Conservation (phyloP, 352 stramenopile genomes). For the Globisporangium nunn region DNA sequence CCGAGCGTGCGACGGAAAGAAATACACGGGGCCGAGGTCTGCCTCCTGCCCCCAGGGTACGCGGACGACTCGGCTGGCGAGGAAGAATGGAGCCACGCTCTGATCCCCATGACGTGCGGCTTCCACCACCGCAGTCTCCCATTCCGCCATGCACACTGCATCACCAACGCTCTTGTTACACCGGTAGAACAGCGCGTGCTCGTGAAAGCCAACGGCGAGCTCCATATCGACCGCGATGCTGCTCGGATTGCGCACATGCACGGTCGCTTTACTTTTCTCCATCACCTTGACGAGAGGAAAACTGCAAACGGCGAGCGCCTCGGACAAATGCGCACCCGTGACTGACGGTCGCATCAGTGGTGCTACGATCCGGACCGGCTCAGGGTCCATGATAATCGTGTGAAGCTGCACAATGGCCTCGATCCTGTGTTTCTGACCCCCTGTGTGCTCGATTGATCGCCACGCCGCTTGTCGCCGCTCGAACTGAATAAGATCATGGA, state of each 20-base stretch:
- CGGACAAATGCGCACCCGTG: constrained; percentile 8
- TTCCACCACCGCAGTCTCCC: constrained; percentile 10
- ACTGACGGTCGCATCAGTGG: constrained; percentile 28
- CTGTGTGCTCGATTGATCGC: constrained; percentile 7
- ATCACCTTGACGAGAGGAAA: constrained; percentile 41
- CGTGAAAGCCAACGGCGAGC: constrained; percentile 24
- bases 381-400: constrained; percentile 28
- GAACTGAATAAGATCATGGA: constrained; percentile 24
- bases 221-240: constrained; percentile 44
- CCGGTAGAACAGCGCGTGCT: constrained; percentile 39
- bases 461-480: constrained; percentile 27
- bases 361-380: constrained; percentile 23
- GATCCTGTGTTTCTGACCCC: background rate
- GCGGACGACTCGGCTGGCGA: constrained; percentile 18
- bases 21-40: constrained; percentile 55
- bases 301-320: background rate
- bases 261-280: constrained; percentile 14
- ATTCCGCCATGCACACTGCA: constrained; percentile 29
- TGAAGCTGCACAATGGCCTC: constrained; percentile 24
- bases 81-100: constrained; percentile 27
- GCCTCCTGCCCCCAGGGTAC: constrained; percentile 17
- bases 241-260: constrained; percentile 43
- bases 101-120: background rate
- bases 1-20: constrained; percentile 34
- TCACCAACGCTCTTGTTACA: constrained; percentile 24